phyloP scores from a whole-genome alignment of 805 yeast species.

The Candida boleticola region DNA sequence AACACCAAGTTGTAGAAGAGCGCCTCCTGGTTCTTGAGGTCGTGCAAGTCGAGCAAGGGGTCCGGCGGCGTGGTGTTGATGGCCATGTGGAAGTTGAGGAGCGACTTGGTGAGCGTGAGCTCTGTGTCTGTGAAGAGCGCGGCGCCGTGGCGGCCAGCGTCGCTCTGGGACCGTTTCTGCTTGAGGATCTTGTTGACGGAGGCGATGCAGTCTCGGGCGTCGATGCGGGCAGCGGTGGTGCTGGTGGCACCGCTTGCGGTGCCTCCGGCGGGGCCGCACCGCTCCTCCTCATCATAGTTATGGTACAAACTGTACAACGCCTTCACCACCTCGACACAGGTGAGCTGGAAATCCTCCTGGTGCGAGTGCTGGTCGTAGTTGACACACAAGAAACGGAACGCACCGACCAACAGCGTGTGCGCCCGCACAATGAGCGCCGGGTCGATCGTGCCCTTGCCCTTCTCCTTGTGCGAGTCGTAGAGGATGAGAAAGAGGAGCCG shows the following conservation, averaged over 20 bases:
- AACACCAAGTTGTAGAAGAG: background rate
- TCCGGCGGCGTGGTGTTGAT: background rate
- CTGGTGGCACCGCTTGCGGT: background rate
- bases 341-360: constrained; percentile 8
- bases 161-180: background rate
- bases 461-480: constrained; percentile 12
- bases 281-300: constrained; percentile 10
- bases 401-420: constrained; percentile 11
- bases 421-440: constrained; percentile 9
- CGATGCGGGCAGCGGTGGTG: background rate
- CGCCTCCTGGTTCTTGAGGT: background rate
- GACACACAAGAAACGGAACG: constrained; percentile 13
- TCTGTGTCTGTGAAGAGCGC: background rate
- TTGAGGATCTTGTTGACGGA: background rate
- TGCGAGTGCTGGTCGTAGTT: constrained; percentile 2
- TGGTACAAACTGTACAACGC: constrained; percentile 24
- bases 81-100: background rate
- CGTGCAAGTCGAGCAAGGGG: background rate
- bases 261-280: background rate
- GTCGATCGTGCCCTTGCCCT: constrained; percentile 10
- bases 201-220: background rate
- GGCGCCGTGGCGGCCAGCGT: too few relatives aligned
- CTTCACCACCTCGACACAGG: constrained; percentile 21
- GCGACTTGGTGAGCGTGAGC: background rate
- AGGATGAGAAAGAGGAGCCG: constrained; percentile 24